Percentiles rank a stretch among this genome's conserved stretches.
phyloP scores from a whole-genome alignment of 2,329 filamentous ascomycete genomes.

The Hypomyces rosellus region DNA sequence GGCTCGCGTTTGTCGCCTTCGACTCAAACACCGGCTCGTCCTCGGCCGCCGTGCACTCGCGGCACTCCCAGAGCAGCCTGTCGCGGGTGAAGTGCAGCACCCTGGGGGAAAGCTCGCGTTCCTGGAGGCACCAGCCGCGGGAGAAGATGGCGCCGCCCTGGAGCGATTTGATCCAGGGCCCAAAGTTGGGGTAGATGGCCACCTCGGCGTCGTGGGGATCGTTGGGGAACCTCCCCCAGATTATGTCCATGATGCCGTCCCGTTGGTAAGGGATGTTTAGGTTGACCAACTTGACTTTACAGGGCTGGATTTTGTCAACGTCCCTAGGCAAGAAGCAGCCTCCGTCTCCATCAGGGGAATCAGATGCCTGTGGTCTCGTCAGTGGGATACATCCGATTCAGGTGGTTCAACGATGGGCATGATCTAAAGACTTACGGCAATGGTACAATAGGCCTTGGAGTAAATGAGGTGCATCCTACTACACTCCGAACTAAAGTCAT shows the following conservation, averaged over 20 bases:
- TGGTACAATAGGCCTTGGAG: background rate
- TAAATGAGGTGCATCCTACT: slow-evolving; percentile 1
- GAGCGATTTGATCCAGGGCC: slow-evolving; percentile 1
- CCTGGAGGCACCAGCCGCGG: slow-evolving; percentile 1
- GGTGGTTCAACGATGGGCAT: no score
- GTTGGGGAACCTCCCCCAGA: background rate
- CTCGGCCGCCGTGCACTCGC: background rate
- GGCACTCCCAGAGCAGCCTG: slow-evolving; percentile 2
- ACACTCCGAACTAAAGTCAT: background rate
- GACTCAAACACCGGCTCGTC: background rate
- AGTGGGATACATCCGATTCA: background rate
- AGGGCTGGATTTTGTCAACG: background rate
- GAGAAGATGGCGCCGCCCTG: background rate
- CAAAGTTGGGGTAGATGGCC: slow-evolving; percentile 1
- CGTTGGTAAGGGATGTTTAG: background rate
- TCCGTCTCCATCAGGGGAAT: slow-evolving; percentile 1
- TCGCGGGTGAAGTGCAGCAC: background rate
- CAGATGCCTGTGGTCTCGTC: background rate
- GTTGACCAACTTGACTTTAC: background rate
- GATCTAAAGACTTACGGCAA: background rate
- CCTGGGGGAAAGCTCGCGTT: background rate
- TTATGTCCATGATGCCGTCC: slow-evolving; percentile 1
- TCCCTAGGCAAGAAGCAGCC: background rate
- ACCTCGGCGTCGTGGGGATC: background rate
- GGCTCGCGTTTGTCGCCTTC: background rate